phyloP scores from a whole-genome alignment of 306 rosid genomes.

The Begonia fuchsioides region DNA sequence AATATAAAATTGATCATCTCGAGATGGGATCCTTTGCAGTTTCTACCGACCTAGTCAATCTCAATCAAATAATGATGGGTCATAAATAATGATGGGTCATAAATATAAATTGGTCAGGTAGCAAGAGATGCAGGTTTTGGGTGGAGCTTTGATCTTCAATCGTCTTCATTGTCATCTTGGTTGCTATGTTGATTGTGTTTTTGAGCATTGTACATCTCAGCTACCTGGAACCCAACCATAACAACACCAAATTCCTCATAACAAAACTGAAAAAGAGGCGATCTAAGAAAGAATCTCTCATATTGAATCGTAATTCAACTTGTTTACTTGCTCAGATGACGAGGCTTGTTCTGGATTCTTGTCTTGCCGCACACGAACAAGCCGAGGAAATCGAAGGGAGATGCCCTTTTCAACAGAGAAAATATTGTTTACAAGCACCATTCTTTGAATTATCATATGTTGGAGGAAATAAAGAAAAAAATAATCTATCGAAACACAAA shows the following conservation, averaged over 20 bases:
- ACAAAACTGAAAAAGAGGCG: neutral
- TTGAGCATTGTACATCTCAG: conserved; percentile 78
- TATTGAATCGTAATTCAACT: too few species aligned
- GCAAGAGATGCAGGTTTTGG: neutral
- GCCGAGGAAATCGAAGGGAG: conserved; percentile 86
- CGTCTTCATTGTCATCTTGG: conserved; percentile 51
- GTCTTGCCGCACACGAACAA: conserved; percentile 66
- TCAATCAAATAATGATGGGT: too few species aligned
- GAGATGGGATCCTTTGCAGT: too few species aligned
- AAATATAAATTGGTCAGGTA: too few species aligned
- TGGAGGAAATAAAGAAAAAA: neutral
- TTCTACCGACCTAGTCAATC: too few species aligned
- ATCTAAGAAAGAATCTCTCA: neutral
- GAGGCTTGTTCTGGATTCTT: conserved; percentile 77
- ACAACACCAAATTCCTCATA: neutral
- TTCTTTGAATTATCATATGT: too few species aligned
- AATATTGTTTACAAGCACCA: neutral
- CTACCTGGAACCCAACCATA: conserved; percentile 37
- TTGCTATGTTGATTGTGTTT: conserved; percentile 39
- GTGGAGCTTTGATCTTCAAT: conserved; percentile 22
- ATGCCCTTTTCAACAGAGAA: conserved; percentile 39
- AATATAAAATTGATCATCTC: too few species aligned
- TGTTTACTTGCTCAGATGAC: conserved; percentile 63
- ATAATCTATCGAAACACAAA: conserved; percentile 4
- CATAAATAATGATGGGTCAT: too few species aligned